These are phyloP conservation scores for Saccharomycopsis fermentans DNA, from an alignment of 805 yeast genomes.

Conservation along the genomic window DNA sequence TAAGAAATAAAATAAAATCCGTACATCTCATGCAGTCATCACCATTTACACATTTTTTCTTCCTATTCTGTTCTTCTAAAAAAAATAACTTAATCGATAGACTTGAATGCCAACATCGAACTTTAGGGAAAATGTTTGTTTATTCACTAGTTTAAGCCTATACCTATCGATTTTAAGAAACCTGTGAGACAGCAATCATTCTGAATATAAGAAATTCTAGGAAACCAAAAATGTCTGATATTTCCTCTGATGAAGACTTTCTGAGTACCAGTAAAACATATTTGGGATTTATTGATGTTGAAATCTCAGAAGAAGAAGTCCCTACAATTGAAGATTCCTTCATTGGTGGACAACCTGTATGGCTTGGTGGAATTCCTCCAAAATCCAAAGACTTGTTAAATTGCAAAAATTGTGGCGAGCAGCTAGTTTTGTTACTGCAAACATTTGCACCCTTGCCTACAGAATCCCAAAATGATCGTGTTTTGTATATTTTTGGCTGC, in stretches of 20 bases:
- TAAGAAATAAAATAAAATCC: not conserved
- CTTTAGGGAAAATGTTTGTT: too few relatives aligned
- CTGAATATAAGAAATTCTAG: too few relatives aligned
- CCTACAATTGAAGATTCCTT: slow-evolving; percentile 57
- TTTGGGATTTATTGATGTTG: slow-evolving; percentile 58
- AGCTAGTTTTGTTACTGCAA: slow-evolving; percentile 64
- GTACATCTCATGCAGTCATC: not conserved
- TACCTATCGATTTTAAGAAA: too few relatives aligned
- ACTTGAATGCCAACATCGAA: too few relatives aligned
- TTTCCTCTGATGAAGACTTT: slow-evolving; percentile 9
- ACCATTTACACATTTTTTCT: not conserved
- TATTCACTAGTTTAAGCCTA: too few relatives aligned
- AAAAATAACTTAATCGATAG: too few relatives aligned
- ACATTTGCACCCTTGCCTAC: slow-evolving; percentile 71
- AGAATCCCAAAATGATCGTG: slow-evolving; percentile 60
- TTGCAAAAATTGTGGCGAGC: slow-evolving; percentile 57
- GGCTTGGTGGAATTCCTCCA: slow-evolving; percentile 58
- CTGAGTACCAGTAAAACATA: slow-evolving; percentile 30
- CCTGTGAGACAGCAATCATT: not conserved
- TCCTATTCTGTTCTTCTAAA: not conserved
- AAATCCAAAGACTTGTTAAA: slow-evolving; percentile 32
- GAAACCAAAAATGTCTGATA: slow-evolving; percentile 8
- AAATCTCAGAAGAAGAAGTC: slow-evolving; percentile 37
- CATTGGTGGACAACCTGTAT: slow-evolving; percentile 67
- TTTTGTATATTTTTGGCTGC: slow-evolving; percentile 74